Percentiles rank a stretch among this genome's conserved stretches.
Evolutionary conservation across 257 asterid genomes (phyloP).

Genomic region (Ilex aquifolium): DNA sequence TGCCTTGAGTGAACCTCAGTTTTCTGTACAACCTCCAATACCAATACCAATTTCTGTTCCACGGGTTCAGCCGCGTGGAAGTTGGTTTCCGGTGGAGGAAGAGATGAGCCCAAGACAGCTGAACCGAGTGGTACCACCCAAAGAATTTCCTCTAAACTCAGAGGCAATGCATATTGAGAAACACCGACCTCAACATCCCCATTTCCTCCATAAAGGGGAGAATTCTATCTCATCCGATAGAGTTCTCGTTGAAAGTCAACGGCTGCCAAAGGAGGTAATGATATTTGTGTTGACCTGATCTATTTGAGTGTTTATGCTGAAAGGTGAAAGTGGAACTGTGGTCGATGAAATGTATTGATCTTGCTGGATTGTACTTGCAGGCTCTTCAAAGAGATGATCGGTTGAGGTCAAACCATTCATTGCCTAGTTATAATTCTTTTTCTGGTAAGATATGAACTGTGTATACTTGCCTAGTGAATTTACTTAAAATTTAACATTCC

Average conservation of each 20-base stretch:
- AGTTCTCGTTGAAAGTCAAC: slow-evolving; percentile 54
- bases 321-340: too few species aligned
- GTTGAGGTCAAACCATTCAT: slow-evolving; percentile 54
- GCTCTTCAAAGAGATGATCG: slow-evolving; percentile 64
- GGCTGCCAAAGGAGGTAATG: slow-evolving; percentile 70
- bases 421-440: slow-evolving; percentile 46
- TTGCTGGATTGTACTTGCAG: slow-evolving; percentile 32
- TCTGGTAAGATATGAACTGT: slow-evolving; percentile 39
- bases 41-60: slow-evolving; percentile 61
- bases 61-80: slow-evolving; percentile 49
- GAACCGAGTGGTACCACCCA: slow-evolving; percentile 44
- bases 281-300: slow-evolving; percentile 5
- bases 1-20: slow-evolving; percentile 59
- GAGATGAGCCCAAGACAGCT: slow-evolving; percentile 64
- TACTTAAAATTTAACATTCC: not conserved
- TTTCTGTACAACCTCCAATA: slow-evolving; percentile 36
- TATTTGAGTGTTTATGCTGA: not conserved
- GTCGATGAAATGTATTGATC: not conserved
- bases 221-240: slow-evolving; percentile 54
- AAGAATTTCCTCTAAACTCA: slow-evolving; percentile 47
- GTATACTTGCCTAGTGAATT: slow-evolving; percentile 7
- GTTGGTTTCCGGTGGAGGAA: slow-evolving; percentile 85
- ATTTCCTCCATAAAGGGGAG: slow-evolving; percentile 67
- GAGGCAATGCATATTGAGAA: slow-evolving; percentile 60
- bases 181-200: slow-evolving; percentile 50